These are phyloP conservation scores for Fomitopsis pulvina DNA, from an alignment of 768 basidiomycete genomes.

Conservation along the genomic window DNA sequence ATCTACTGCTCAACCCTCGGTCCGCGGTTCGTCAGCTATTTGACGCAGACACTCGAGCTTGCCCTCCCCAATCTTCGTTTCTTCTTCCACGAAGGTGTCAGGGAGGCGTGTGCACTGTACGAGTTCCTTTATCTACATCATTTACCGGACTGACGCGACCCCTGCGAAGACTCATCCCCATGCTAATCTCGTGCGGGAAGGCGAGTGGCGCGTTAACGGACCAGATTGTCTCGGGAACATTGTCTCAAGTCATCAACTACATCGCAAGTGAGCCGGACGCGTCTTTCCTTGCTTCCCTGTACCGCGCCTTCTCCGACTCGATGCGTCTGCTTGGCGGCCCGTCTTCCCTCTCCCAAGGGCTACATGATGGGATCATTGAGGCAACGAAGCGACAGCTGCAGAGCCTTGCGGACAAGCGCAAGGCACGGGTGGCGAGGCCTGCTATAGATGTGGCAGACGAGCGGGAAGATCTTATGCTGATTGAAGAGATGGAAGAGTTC, in stretches of 20 bases:
- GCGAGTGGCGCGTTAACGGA: conserved; percentile 54
- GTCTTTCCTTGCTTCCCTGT: conserved; percentile 72
- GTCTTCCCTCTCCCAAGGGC: conserved; percentile 43
- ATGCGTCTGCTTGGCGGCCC: conserved; percentile 54
- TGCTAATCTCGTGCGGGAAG: conserved; percentile 65
- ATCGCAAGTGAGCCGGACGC: conserved; percentile 65
- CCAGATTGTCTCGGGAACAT: conserved; percentile 62
- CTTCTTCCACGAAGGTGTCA: conserved; percentile 80
- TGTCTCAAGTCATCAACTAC: conserved; percentile 56
- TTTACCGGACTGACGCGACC: neutral
- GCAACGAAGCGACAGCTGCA: conserved; percentile 71
- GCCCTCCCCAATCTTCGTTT: conserved; percentile 66
- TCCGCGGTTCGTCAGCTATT: conserved; percentile 62
- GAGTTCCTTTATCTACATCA: neutral
- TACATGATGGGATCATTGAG: conserved; percentile 50
- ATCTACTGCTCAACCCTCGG: conserved; percentile 71
- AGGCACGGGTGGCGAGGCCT: conserved; percentile 39
- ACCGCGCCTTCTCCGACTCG: conserved; percentile 61
- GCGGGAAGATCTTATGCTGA: conserved; percentile 58
- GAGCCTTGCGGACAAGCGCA: conserved; percentile 59
- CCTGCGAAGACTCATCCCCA: conserved; percentile 54
- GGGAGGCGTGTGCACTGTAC: conserved; percentile 73
- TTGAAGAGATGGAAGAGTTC: conserved; percentile 82
- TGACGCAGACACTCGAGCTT: conserved; percentile 65
- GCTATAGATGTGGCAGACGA: conserved; percentile 39